A percentile compares a stretch with the other conserved stretches of the same genome.
phyloP scores from a whole-genome alignment of 768 basidiomycete species.

The Mycena floridula region DNA sequence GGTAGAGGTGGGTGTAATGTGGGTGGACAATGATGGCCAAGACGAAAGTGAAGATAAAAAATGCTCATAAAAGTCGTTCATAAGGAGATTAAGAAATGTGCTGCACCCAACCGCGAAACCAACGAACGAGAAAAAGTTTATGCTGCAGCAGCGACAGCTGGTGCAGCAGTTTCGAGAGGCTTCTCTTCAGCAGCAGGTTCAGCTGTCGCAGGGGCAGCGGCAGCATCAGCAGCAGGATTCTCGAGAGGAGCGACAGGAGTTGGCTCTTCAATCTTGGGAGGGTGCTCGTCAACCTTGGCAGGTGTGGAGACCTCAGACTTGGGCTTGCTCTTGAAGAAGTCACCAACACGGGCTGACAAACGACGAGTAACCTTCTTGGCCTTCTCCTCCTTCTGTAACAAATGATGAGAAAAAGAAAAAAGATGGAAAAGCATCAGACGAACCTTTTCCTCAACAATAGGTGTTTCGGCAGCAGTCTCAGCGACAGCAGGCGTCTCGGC shows the following conservation, averaged over 20 bases:
- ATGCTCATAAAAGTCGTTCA: slow-evolving; percentile 40
- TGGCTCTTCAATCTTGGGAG: slow-evolving; percentile 84
- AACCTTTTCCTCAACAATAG: slow-evolving; percentile 59
- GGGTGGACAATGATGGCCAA: slow-evolving; percentile 30
- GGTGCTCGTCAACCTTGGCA: slow-evolving; percentile 84
- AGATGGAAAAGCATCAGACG: slow-evolving; percentile 1
- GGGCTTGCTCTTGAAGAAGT: slow-evolving; percentile 75
- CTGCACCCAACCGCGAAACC: slow-evolving; percentile 1
- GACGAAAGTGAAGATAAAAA: slow-evolving; percentile 20
- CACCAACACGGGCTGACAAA: slow-evolving; percentile 75
- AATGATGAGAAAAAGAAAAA: slow-evolving; percentile 1
- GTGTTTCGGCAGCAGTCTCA: slow-evolving; percentile 33
- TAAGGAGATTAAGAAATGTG: slow-evolving; percentile 21
- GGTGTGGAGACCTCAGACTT: slow-evolving; percentile 60
- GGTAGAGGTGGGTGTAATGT: slow-evolving; percentile 27
- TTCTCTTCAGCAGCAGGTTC: slow-evolving; percentile 21
- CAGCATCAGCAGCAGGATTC: slow-evolving; percentile 56
- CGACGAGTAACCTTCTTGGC: slow-evolving; percentile 71
- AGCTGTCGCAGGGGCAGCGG: slow-evolving; percentile 23
- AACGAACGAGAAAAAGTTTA: slow-evolving; percentile 32
- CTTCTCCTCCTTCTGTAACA: slow-evolving; percentile 37
- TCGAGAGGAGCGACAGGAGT: slow-evolving; percentile 79
- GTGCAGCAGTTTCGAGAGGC: slow-evolving; percentile 36
- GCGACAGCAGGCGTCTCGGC: slow-evolving; percentile 26
- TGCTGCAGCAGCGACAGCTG: slow-evolving; percentile 76